Base-by-base conservation (phyloP, 805 yeast genomes). In the Metschnikowia santaceciliae region DNA sequence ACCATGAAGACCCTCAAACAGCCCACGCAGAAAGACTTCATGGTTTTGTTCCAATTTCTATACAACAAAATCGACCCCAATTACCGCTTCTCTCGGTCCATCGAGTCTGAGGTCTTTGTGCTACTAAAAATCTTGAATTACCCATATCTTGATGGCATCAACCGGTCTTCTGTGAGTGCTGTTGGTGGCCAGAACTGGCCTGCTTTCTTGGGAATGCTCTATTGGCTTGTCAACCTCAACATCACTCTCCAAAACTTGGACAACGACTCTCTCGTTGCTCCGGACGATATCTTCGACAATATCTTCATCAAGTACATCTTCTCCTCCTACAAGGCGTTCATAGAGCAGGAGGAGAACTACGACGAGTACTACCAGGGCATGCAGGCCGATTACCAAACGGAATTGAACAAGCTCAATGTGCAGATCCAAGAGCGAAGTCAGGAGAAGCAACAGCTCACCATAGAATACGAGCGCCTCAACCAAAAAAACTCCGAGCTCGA, bases 161-260 rank as follows among this genome's bases (percentile, higher is more conserved):
- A 86, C 65, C 84, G 90, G 61, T 85, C 94, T 0, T 95, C 89
- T 63, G 84, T 90, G 36, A 82, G 90, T 36, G 96, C 96, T 0
- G 96, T 89, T 11, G 96, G 96, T 5, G 96, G 96, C 2, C 83
- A 86, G 45, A 83, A 83, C 57, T 90, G 97, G 97, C 90, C 88
- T 11, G 78, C 79, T 6, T 88, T 89, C 56, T 66, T 90, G 39
- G 96, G 94, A 1, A 81, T 91, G 79, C 69, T 90, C 20, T 83
- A 86, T 64, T 90, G 97, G 97, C 64, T 90, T 42, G 82, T 86
- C 4, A 81, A 81, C 55, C 73, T 82, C 53, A 83, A 75, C 59
- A 54, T 66, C 39, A 56, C 70, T 54, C 49, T 71, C 37, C 58
- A 63, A 53, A 56, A 66, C 53, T 49, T 71, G 48, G 38, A 48